Evolutionary conservation across 2,329 filamentous ascomycete species (phyloP).

Genomic region (Cadophora gregata): DNA sequence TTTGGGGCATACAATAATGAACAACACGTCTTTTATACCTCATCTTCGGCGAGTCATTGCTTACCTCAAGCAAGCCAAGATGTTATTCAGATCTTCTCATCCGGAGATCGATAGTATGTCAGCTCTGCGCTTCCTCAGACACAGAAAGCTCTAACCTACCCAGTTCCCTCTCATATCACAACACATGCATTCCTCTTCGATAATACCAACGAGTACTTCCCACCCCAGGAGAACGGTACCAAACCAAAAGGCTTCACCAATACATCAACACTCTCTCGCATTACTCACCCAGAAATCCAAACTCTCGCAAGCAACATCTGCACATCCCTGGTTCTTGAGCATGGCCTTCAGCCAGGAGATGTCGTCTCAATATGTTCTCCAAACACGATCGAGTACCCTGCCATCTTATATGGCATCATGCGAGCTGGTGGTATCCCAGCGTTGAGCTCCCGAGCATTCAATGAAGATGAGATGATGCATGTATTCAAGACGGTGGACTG

Average conservation of each 20-base stretch:
- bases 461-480: slow-evolving; percentile 69
- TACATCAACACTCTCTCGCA: background rate
- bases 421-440: slow-evolving; percentile 45
- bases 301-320: slow-evolving; percentile 5
- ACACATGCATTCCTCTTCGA: slow-evolving; percentile 2
- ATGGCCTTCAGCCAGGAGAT: slow-evolving; percentile 49
- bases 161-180: slow-evolving; percentile 1
- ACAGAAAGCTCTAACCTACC: background rate
- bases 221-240: background rate
- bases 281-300: slow-evolving; percentile 6
- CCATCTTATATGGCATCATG: slow-evolving; percentile 62
- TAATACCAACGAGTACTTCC: background rate
- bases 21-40: background rate
- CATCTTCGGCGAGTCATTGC: background rate
- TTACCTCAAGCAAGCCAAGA: background rate
- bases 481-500: slow-evolving; percentile 61
- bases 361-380: slow-evolving; percentile 64
- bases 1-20: background rate
- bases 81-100: slow-evolving; percentile 1
- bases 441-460: slow-evolving; percentile 65
- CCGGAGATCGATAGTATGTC: background rate
- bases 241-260: slow-evolving; percentile 12
- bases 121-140: no score
- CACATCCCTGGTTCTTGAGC: background rate
- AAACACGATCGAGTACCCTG: slow-evolving; percentile 70